These are phyloP conservation scores for Barnettozyma pratensis DNA, from an alignment of 805 yeast species.

Conservation along the genomic window DNA sequence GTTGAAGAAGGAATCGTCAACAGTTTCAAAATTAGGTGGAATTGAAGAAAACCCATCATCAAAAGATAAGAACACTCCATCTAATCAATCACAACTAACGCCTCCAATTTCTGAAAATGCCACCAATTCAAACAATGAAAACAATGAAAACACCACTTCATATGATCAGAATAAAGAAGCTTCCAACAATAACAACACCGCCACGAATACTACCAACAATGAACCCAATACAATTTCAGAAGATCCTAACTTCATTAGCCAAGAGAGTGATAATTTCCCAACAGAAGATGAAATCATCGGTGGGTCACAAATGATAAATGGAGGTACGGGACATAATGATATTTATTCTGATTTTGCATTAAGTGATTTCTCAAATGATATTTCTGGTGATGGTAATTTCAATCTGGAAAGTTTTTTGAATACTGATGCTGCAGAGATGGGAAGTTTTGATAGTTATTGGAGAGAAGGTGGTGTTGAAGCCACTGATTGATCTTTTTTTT, in stretches of 20 bases:
- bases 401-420: slow-evolving; percentile 40
- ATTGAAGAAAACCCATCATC: slow-evolving; percentile 9
- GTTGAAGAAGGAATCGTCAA: slow-evolving; percentile 9
- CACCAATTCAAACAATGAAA: slow-evolving; percentile 6
- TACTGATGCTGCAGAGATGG: slow-evolving; percentile 32
- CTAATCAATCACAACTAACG: slow-evolving; percentile 21
- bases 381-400: slow-evolving; percentile 33
- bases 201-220: slow-evolving; percentile 1
- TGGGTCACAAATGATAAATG: slow-evolving; percentile 15
- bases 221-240: neutral
- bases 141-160: slow-evolving; percentile 1
- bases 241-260: neutral
- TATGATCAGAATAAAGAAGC: neutral
- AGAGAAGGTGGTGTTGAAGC: slow-evolving; percentile 37
- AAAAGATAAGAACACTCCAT: slow-evolving; percentile 12
- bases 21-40: slow-evolving; percentile 11
- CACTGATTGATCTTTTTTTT: slow-evolving; percentile 23
- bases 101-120: slow-evolving; percentile 28
- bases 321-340: slow-evolving; percentile 22
- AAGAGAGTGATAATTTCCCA: slow-evolving; percentile 1
- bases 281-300: slow-evolving; percentile 11
- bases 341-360: slow-evolving; percentile 29
- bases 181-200: neutral
- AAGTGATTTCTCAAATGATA: slow-evolving; percentile 28
- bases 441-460: slow-evolving; percentile 35